Base-by-base conservation (phyloP, 2,329 filamentous ascomycete species). In the Scedosporium minutisporum region DNA sequence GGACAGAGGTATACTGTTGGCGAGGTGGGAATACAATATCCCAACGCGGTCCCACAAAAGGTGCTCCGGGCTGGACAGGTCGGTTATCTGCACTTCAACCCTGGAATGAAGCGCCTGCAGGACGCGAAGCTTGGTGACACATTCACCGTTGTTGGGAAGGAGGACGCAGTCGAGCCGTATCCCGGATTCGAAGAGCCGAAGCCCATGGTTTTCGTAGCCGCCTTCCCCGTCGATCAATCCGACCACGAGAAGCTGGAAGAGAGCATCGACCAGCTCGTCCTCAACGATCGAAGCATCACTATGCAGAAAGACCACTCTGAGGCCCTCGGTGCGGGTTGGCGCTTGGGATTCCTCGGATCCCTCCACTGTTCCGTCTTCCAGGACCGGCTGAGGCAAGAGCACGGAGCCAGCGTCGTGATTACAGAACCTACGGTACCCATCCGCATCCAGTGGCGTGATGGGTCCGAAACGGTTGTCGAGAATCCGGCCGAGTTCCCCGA, bases 301-400 rank as follows among this genome's bases (percentile, higher is more conserved):
- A 79, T 97, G 57, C 89, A 93, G 68, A 97, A 97, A 72, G 95
- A 97, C 72, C 91, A 90, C 27, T 97, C 93, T 0, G 92, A 97
- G 71, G 95, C 95, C 0, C 80, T 99, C 0, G 95, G 95, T 0
- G 90, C 93, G 1, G 95, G 95, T 2, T 99, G 95, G 88, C 87
- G 95, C 57, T 78, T 99, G 10, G 95, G 95, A 0, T 99, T 99
- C 71, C 77, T 99, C 3, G 95, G 95, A n/a, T 97, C 93, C 12
- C 79, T 99, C 58, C 95, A 99, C 74, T 97, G 95, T 76, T 97
- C 93, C n/a, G 95, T 99, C 4, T 99, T 99, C 69, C 93, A 99
- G 75, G 95, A 99, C 74, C 89, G 95, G 1, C 77, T 99, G 61
- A 87, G 91, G 53, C 92, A 97, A 74, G 95, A 99, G 74, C 93